These are phyloP conservation scores for Alternaria arborescens DNA, from an alignment of 2,329 filamentous ascomycete species.

Conservation along the genomic window DNA sequence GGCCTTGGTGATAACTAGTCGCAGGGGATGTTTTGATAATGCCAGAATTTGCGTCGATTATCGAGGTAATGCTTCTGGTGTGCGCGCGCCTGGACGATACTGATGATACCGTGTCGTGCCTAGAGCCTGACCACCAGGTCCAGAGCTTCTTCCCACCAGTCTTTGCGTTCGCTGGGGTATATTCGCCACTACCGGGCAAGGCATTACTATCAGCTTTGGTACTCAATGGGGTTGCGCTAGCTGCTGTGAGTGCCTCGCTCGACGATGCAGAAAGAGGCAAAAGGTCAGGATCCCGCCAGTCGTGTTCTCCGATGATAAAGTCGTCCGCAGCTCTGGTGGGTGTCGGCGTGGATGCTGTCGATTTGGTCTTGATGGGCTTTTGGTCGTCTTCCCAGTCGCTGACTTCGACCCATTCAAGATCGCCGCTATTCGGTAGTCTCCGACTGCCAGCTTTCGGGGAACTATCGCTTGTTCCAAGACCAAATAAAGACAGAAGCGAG, in stretches of 20 bases:
- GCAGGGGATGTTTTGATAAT: slow-evolving; percentile 29
- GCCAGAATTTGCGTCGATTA: slow-evolving; percentile 27
- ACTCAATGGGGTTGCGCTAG: slow-evolving; percentile 6
- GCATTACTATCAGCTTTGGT: slow-evolving; percentile 58
- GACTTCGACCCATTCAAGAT: slow-evolving; percentile 75
- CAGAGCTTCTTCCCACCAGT: slow-evolving; percentile 24
- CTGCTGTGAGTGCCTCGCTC: slow-evolving; percentile 5
- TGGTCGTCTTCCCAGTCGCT: slow-evolving; percentile 69
- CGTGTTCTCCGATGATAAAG: slow-evolving; percentile 84
- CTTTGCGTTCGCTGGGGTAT: slow-evolving; percentile 29
- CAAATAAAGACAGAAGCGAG: slow-evolving; percentile 56
- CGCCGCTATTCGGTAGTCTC: slow-evolving; percentile 75
- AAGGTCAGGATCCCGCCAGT: slow-evolving; percentile 83
- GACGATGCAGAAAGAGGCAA: slow-evolving; percentile 57
- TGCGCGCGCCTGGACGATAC: slow-evolving; percentile 16
- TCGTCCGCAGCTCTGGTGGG: slow-evolving; percentile 55
- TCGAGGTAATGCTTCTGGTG: slow-evolving; percentile 31
- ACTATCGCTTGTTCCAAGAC: slow-evolving; percentile 42
- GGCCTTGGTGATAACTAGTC: slow-evolving; percentile 70
- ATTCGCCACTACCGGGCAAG: slow-evolving; percentile 45
- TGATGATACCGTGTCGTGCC: slow-evolving; percentile 28
- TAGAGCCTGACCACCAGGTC: slow-evolving; percentile 33
- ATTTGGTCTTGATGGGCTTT: slow-evolving; percentile 40
- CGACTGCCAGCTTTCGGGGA: slow-evolving; percentile 61
- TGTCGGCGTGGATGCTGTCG: slow-evolving; percentile 15